phyloP scores from a whole-genome alignment of 2,329 filamentous ascomycete species.

The Verticillium tricorpus region DNA sequence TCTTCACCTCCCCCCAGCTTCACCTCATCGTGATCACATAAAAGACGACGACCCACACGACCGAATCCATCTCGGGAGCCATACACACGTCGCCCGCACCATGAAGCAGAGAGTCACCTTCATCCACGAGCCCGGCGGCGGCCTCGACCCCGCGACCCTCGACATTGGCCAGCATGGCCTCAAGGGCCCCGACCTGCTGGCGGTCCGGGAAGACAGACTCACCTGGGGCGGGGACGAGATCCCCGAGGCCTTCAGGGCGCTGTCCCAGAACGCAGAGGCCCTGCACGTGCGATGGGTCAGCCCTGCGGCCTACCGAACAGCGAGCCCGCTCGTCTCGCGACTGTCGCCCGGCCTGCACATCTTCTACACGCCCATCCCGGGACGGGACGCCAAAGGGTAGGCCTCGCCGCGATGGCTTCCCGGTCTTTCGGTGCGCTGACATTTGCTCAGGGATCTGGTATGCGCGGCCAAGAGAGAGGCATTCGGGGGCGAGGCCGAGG shows the following conservation, averaged over 20 bases:
- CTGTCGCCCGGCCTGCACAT: slow-evolving; percentile 78
- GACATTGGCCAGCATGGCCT: slow-evolving; percentile 52
- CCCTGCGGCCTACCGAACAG: slow-evolving; percentile 47
- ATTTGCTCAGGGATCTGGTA: neutral
- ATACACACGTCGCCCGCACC: neutral
- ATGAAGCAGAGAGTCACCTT: slow-evolving; percentile 83
- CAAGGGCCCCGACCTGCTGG: slow-evolving; percentile 51
- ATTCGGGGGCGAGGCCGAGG: neutral
- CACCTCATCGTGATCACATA: neutral
- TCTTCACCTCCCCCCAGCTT: neutral
- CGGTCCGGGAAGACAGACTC: slow-evolving; percentile 73
- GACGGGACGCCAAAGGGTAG: neutral
- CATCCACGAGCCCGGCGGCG: slow-evolving; percentile 59
- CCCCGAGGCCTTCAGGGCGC: slow-evolving; percentile 57
- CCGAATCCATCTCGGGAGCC: no score
- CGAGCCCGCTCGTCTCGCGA: slow-evolving; percentile 69
- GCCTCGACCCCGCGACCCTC: slow-evolving; percentile 61
- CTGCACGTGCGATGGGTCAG: slow-evolving; percentile 79
- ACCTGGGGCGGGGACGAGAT: slow-evolving; percentile 73
- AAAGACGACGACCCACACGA: no score
- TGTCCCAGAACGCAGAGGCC: slow-evolving; percentile 62
- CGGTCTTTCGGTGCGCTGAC: neutral
- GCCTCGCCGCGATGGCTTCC: neutral
- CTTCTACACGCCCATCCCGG: slow-evolving; percentile 60
- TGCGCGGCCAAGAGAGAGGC: neutral